Evolutionary conservation across 352 stramenopile genomes (phyloP).

Genomic region (Lagenidium giganteum): DNA sequence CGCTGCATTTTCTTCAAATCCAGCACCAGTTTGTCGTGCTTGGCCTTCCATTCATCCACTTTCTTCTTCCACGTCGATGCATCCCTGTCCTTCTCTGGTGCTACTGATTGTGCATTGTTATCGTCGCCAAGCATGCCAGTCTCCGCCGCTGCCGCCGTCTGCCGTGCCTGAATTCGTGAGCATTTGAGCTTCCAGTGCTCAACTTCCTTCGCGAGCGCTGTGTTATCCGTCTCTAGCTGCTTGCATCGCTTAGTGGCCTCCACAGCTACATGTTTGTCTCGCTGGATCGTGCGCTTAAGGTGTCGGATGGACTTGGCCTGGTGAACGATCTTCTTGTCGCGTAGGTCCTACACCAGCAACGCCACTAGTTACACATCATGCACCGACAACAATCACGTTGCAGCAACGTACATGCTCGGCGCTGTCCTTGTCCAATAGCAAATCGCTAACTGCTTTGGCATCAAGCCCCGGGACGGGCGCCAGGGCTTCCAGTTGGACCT

Average conservation of each 20-base stretch:
- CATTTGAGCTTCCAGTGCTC: slow-evolving; percentile 59
- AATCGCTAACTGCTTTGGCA: slow-evolving; percentile 39
- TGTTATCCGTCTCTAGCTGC: slow-evolving; percentile 20
- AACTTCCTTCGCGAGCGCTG: slow-evolving; percentile 47
- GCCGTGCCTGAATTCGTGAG: slow-evolving; percentile 40
- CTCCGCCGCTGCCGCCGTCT: slow-evolving; percentile 15
- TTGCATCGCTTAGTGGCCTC: slow-evolving; percentile 40
- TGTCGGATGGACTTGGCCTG: slow-evolving; percentile 63
- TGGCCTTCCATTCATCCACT: slow-evolving; percentile 57
- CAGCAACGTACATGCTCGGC: slow-evolving; percentile 45
- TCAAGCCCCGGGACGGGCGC: slow-evolving; percentile 58
- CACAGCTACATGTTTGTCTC: slow-evolving; percentile 43
- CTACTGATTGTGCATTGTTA: slow-evolving; percentile 1
- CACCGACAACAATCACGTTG: too few relatives aligned
- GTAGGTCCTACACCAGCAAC: slow-evolving; percentile 42
- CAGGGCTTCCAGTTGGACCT: slow-evolving; percentile 69
- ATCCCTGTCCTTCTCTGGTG: slow-evolving; percentile 8
- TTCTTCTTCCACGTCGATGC: slow-evolving; percentile 28
- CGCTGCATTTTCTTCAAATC: slow-evolving; percentile 76
- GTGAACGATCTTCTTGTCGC: slow-evolving; percentile 74
- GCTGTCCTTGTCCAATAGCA: slow-evolving; percentile 55
- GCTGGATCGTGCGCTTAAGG: slow-evolving; percentile 50
- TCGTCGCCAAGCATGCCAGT: background rate
- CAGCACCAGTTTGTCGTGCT: slow-evolving; percentile 39
- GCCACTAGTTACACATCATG: background rate